Conservation (phyloP, 2,329 filamentous ascomycete species). For the Talaromyces sp. region DNA sequence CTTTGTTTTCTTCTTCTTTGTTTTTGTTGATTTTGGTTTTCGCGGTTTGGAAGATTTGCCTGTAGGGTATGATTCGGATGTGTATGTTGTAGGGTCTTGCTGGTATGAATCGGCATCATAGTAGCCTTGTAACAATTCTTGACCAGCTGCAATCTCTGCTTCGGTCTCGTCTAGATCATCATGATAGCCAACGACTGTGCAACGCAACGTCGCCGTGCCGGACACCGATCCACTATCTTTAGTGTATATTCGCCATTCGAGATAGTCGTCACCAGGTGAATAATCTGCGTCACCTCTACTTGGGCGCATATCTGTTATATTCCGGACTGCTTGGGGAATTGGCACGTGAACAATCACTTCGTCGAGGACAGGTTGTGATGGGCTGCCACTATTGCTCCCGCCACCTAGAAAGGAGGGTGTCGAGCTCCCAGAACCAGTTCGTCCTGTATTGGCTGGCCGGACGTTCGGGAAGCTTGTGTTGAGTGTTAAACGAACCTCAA, state of each 20-base stretch:
- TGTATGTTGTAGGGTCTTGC: conserved; percentile 20
- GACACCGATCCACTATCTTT: conserved; percentile 67
- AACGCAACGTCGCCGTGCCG: conserved; percentile 68
- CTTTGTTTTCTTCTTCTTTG: conserved; percentile 21
- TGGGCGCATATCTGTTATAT: conserved; percentile 74
- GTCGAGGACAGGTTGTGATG: conserved; percentile 61
- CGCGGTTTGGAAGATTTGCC: conserved; percentile 21
- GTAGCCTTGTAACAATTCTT: conserved; percentile 43
- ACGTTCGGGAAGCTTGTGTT: conserved; percentile 60
- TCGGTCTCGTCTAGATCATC: conserved; percentile 45
- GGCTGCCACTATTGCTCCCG: conserved; percentile 51
- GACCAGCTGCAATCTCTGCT: conserved; percentile 28
- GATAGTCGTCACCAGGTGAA: conserved; percentile 61
- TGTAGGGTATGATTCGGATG: conserved; percentile 17
- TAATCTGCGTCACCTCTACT: conserved; percentile 80
- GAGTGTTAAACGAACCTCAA: conserved; percentile 75
- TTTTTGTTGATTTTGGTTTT: conserved; percentile 31
- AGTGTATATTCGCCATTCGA: conserved; percentile 78
- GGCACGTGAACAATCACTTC: conserved; percentile 74
- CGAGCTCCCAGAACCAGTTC: conserved; percentile 43
- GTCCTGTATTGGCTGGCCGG: conserved; percentile 32
- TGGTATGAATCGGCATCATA: conserved; percentile 36
- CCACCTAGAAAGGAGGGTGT: conserved; percentile 46
- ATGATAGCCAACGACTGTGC: conserved; percentile 67
- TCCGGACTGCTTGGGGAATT: conserved; percentile 71